A percentile compares a stretch with the other conserved stretches of the same genome.
phyloP scores from a whole-genome alignment of 805 yeast genomes.

The Debaryomyces prosopidis region DNA sequence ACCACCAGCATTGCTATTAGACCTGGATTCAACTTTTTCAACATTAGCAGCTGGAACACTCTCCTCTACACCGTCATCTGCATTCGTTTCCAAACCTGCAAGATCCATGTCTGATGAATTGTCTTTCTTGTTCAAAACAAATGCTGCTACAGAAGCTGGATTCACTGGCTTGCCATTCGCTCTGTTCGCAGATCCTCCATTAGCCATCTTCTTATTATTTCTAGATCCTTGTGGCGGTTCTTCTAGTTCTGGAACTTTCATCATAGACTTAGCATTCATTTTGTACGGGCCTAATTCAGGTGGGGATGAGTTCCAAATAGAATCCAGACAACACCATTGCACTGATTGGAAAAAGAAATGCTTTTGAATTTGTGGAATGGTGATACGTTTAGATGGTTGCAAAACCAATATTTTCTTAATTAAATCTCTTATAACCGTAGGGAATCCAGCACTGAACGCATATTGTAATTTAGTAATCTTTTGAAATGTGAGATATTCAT shows the following conservation, averaged over 20 bases:
- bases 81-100: neutral
- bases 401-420: constrained; percentile 64
- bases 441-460: constrained; percentile 73
- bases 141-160: constrained; percentile 44
- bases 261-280: constrained; percentile 76
- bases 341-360: constrained; percentile 72
- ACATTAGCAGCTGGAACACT: neutral
- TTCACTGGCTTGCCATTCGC: constrained; percentile 16
- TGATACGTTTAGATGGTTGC: constrained; percentile 69
- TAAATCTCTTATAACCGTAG: constrained; percentile 57
- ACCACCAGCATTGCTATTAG: constrained; percentile 24
- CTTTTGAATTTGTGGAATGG: constrained; percentile 54
- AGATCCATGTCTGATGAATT: constrained; percentile 21
- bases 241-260: constrained; percentile 55
- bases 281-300: constrained; percentile 74
- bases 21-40: constrained; percentile 24
- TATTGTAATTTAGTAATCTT: constrained; percentile 77
- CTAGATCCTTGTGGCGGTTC: constrained; percentile 13
- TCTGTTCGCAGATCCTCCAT: constrained; percentile 13
- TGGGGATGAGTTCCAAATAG: constrained; percentile 67
- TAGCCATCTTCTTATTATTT: constrained; percentile 5
- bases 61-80: neutral
- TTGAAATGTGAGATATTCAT: constrained; percentile 79
- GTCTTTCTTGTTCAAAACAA: constrained; percentile 31
- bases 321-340: constrained; percentile 65